A percentile compares a stretch with the other conserved stretches of the same genome.
Conservation (phyloP, 2,329 filamentous ascomycete species). For the Phialocephala sp. region DNA sequence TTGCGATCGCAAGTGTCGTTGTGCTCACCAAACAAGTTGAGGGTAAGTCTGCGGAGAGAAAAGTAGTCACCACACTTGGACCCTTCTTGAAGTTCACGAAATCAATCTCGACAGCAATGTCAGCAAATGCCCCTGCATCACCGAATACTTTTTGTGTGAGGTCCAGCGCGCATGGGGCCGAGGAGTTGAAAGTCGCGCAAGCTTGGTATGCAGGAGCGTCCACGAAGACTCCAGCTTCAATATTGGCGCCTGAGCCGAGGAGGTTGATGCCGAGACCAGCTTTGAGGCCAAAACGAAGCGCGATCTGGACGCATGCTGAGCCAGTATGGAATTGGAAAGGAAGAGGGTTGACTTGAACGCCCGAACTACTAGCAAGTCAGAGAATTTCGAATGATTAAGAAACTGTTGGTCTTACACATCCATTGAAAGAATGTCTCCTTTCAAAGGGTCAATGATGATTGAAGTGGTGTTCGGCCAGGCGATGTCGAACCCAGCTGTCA, state of each 20-base stretch:
- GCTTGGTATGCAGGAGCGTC: constrained; percentile 2
- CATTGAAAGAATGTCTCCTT: constrained; percentile 1
- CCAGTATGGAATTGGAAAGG: neutral
- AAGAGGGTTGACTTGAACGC: constrained; percentile 4
- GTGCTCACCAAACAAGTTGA: neutral
- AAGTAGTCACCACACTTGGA: neutral
- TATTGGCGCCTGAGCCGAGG: constrained; percentile 1
- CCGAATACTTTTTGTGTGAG: neutral
- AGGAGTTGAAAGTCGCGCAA: neutral
- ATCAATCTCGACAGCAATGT: neutral
- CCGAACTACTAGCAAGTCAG: neutral
- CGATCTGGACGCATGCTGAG: constrained; percentile 6
- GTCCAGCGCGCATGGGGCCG: neutral
- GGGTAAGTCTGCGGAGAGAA: neutral
- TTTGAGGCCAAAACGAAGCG: constrained; percentile 1
- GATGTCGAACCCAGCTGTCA: neutral
- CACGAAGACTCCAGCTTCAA: neutral
- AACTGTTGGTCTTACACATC: neutral
- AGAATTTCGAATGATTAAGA: neutral
- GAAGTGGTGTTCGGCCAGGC: neutral
- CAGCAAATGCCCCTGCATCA: constrained; percentile 1
- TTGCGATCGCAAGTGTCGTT: neutral
- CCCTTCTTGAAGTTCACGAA: neutral
- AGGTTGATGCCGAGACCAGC: constrained; percentile 3
- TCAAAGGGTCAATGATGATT: neutral